Conservation (phyloP, 2,329 filamentous ascomycete species). For the Cercospora canescens region DNA sequence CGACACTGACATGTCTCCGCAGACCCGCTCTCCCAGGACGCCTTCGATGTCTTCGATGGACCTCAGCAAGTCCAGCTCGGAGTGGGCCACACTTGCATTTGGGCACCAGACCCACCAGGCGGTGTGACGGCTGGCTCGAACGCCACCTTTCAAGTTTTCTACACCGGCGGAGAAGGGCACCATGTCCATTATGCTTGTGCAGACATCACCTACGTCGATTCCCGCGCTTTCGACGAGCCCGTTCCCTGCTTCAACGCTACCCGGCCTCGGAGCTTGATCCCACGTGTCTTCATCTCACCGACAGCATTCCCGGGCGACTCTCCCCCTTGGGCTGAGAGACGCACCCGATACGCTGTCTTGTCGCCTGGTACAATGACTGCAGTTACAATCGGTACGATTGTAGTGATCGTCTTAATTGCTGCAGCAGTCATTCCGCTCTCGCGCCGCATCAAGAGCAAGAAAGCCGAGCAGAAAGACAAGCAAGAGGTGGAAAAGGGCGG, state of each 20-base stretch:
- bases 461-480: not conserved
- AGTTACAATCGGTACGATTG: constrained; percentile 38
- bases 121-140: constrained; percentile 42
- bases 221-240: constrained; percentile 41
- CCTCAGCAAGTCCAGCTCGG: constrained; percentile 41
- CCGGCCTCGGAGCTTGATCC: constrained; percentile 33
- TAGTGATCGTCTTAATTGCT: constrained; percentile 25
- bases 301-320: constrained; percentile 23
- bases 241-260: constrained; percentile 52
- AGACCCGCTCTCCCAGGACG: constrained; percentile 43
- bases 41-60: constrained; percentile 41
- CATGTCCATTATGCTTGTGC: constrained; percentile 50
- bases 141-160: constrained; percentile 49
- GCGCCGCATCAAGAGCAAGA: constrained; percentile 11
- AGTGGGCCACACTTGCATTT: constrained; percentile 48
- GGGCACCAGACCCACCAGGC: constrained; percentile 39
- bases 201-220: constrained; percentile 47
- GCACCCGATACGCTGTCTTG: constrained; percentile 27
- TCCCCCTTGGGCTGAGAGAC: constrained; percentile 9
- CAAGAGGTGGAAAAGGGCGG: constrained; percentile 12
- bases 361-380: constrained; percentile 47
- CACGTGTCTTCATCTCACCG: constrained; percentile 30
- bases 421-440: constrained; percentile 22
- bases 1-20: not conserved
- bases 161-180: constrained; percentile 44